A percentile compares a stretch with the other conserved stretches of the same genome.
Conservation (phyloP, 202 grass and related monocot species). For the Musa balbisiana region DNA sequence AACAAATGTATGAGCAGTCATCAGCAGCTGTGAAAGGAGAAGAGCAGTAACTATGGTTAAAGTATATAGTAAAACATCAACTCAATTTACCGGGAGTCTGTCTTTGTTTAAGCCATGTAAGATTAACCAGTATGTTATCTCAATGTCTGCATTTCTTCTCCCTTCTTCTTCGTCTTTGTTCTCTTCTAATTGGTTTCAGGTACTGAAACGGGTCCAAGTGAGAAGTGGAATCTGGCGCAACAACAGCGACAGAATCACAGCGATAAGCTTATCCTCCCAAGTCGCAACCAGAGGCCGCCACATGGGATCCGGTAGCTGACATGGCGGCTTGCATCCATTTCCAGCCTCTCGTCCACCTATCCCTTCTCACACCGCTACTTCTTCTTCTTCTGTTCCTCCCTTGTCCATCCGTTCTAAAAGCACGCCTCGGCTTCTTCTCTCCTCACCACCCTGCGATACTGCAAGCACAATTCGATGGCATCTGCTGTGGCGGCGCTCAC, state of each 20-base stretch:
- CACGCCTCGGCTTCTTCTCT: background rate
- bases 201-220: background rate
- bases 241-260: background rate
- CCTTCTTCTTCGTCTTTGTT: no score
- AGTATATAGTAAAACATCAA: no score
- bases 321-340: background rate
- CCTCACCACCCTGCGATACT: background rate
- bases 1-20: no score
- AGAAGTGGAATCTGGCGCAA: background rate
- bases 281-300: background rate
- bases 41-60: no score
- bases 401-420: background rate
- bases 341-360: background rate
- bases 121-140: no score
- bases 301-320: background rate
- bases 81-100: no score
- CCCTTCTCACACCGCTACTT: background rate
- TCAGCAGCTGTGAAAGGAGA: no score
- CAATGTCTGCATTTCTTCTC: no score
- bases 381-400: background rate
- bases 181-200: no score
- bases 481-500: background rate
- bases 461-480: background rate
- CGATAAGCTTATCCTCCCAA: background rate
- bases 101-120: no score